Conservation (phyloP, 306 rosid genomes). For the Inga leiocalycina region DNA sequence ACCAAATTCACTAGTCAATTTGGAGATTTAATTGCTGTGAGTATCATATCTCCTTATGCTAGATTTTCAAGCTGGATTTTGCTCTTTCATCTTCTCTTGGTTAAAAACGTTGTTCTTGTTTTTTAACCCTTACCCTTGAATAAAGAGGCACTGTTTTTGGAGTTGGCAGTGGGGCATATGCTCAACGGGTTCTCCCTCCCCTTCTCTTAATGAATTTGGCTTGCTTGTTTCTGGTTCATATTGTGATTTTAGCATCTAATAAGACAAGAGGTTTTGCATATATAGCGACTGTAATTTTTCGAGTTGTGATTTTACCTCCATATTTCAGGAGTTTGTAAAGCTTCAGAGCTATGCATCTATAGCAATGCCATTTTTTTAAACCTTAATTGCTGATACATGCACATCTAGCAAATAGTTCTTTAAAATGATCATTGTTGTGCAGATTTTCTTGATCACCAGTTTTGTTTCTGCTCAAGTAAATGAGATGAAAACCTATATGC, state of each 20-base stretch:
- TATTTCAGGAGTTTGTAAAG: not conserved
- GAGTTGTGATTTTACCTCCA: not conserved
- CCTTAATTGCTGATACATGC: not conserved
- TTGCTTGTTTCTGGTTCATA: conserved; percentile 8
- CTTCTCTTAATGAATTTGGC: not conserved
- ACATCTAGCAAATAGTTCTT: not conserved
- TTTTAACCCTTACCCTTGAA: not conserved
- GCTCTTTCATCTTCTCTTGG: not conserved
- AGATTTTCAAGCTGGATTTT: not conserved
- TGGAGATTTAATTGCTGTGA: conserved; percentile 96
- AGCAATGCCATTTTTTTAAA: not conserved
- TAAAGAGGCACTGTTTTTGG: conserved; percentile 2
- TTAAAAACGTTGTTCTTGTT: not conserved
- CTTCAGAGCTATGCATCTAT: conserved; percentile 5
- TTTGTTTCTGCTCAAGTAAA: not conserved
- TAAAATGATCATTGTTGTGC: not conserved
- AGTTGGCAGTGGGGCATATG: not conserved
- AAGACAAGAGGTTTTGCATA: not conserved
- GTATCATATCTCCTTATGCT: conserved; percentile 35
- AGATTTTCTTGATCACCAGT: not conserved
- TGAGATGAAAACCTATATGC: not conserved
- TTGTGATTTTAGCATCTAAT: not conserved
- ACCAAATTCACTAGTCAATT: conserved; percentile 96
- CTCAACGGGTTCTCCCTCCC: not conserved
- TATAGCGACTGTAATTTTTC: not conserved